These are phyloP conservation scores for Ceratocystis destructans DNA, from an alignment of 2,329 filamentous ascomycete genomes.

Conservation along the genomic window DNA sequence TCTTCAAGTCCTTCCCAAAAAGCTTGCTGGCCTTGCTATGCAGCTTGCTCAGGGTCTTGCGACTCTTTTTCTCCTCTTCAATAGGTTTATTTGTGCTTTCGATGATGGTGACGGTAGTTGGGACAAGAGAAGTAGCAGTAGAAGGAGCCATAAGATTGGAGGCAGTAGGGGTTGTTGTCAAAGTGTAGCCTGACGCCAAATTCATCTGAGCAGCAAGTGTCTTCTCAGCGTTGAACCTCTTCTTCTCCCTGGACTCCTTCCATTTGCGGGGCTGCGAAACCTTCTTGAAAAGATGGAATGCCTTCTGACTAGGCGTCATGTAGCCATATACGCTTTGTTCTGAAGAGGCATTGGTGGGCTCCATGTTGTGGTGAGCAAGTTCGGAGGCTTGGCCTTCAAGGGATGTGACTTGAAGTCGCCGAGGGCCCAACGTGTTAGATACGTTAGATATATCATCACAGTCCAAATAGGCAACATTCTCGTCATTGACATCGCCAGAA, in stretches of 20 bases:
- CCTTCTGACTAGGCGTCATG: slow-evolving; percentile 19
- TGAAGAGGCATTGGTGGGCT: slow-evolving; percentile 16
- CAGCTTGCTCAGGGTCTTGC: slow-evolving; percentile 5
- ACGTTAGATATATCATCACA: slow-evolving; percentile 8
- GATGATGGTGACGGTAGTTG: slow-evolving; percentile 14
- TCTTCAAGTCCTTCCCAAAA: slow-evolving; percentile 13
- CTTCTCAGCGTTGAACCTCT: slow-evolving; percentile 15
- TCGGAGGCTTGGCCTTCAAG: slow-evolving; percentile 17
- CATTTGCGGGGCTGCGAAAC: slow-evolving; percentile 16
- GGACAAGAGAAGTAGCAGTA: neutral
- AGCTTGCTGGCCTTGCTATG: slow-evolving; percentile 15
- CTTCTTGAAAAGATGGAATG: slow-evolving; percentile 17
- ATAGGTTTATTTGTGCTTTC: slow-evolving; percentile 6
- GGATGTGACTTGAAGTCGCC: slow-evolving; percentile 13
- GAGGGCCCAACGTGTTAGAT: slow-evolving; percentile 4
- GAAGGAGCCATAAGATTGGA: neutral
- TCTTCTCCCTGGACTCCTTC: slow-evolving; percentile 15
- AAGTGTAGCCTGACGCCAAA: slow-evolving; percentile 12
- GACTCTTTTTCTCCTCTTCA: slow-evolving; percentile 7
- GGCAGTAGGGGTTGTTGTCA: neutral
- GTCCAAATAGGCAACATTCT: neutral
- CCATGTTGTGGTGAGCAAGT: slow-evolving; percentile 16
- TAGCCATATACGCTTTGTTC: slow-evolving; percentile 18
- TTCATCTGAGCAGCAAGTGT: slow-evolving; percentile 11
- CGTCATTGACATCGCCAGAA: neutral